Conservation (phyloP, 495 filamentous ascomycete species). For the Podospora anserina region DNA sequence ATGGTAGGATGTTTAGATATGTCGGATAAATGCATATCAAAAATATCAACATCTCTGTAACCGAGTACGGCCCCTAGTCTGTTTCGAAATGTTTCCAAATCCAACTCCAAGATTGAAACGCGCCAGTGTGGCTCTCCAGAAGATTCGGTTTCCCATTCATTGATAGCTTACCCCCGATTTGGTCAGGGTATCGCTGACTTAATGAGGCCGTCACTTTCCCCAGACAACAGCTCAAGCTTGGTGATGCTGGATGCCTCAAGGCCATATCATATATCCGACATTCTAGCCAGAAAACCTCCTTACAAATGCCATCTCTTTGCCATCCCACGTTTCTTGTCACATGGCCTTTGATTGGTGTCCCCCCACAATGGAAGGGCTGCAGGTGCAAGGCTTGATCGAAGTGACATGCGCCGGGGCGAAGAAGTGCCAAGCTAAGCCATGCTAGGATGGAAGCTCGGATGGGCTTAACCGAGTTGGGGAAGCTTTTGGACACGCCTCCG, state of each 20-base stretch:
- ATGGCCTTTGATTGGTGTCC: conserved; percentile 23
- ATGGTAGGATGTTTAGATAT: background rate
- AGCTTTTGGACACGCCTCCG: conserved; percentile 1
- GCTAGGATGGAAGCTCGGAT: background rate
- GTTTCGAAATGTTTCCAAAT: conserved; percentile 1
- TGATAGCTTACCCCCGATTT: background rate
- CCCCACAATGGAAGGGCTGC: conserved; percentile 15
- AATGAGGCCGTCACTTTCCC: background rate
- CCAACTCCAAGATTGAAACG: conserved; percentile 4
- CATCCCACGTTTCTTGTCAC: background rate
- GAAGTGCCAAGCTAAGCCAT: conserved; percentile 4
- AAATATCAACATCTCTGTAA: background rate
- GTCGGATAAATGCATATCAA: background rate
- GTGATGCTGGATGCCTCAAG: background rate
- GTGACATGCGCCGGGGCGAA: conserved; percentile 18
- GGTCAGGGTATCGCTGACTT: background rate
- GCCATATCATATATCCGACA: background rate
- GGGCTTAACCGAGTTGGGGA: conserved; percentile 22
- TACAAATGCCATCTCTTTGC: background rate
- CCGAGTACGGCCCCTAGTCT: background rate
- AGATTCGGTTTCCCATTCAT: background rate
- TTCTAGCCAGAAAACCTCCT: background rate
- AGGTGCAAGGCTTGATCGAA: conserved; percentile 2
- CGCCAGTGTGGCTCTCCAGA: conserved; percentile 1
- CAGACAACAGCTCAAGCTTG: background rate